Evolutionary conservation across 2,329 filamentous ascomycete species (phyloP).

Genomic region (Sphaerostilbella broomeana): DNA sequence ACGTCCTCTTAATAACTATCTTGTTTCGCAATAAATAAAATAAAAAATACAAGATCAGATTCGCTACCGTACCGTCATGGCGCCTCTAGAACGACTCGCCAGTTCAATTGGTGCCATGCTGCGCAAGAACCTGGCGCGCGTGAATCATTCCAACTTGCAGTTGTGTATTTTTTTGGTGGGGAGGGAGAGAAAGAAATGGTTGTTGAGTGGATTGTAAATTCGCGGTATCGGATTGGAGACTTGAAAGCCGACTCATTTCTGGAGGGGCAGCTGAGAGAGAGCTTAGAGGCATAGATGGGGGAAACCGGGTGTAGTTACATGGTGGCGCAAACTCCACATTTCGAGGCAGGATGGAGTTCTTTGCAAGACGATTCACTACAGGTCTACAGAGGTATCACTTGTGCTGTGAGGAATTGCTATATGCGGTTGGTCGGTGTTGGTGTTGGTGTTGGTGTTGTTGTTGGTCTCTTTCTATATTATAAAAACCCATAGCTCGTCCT

Average conservation of each 20-base stretch:
- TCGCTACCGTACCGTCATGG: conserved; percentile 35
- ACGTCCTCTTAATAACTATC: conserved; percentile 4
- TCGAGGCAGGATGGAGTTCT: too few species aligned
- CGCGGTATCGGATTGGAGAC: conserved; percentile 29
- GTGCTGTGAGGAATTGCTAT: too few species aligned
- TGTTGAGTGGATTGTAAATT: conserved; percentile 32
- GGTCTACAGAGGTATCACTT: too few species aligned
- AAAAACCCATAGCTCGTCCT: too few species aligned
- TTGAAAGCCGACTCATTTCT: neutral
- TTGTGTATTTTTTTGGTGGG: conserved; percentile 24
- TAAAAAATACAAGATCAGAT: neutral
- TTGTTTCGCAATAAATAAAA: neutral
- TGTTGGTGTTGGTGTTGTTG: too few species aligned
- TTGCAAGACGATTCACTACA: too few species aligned
- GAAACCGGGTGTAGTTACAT: too few species aligned
- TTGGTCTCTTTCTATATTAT: too few species aligned
- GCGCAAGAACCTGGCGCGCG: conserved; percentile 6
- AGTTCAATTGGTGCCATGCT: conserved; percentile 47
- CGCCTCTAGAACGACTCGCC: conserved; percentile 41
- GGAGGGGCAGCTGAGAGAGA: neutral
- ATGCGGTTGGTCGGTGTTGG: too few species aligned
- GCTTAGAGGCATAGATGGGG: too few species aligned
- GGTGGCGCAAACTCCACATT: too few species aligned
- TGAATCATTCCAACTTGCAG: conserved; percentile 9
- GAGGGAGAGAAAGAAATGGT: too few species aligned